These are phyloP conservation scores for Amanita molliuscula DNA, from an alignment of 768 basidiomycete species.

Conservation along the genomic window DNA sequence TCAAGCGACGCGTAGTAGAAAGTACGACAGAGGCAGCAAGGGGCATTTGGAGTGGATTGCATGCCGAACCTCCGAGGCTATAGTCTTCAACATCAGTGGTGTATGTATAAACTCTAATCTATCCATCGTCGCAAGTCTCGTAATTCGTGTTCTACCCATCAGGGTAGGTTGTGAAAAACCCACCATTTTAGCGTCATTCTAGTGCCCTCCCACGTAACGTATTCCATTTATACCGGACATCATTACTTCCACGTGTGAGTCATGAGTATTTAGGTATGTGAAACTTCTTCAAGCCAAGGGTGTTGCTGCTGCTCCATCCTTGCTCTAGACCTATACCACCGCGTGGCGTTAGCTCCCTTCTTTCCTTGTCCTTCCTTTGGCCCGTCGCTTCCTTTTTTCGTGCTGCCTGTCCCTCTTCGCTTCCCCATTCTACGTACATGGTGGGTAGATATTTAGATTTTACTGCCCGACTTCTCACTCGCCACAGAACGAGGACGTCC, in stretches of 20 bases:
- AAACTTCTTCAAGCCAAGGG: conserved; percentile 8
- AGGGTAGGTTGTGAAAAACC: not conserved
- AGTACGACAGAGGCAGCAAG: conserved; percentile 72
- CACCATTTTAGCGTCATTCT: not conserved
- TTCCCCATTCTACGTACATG: not conserved
- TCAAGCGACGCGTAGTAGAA: conserved; percentile 71
- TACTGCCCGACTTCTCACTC: not conserved
- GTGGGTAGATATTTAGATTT: not conserved
- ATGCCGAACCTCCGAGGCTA: conserved; percentile 56
- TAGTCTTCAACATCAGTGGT: conserved; percentile 13
- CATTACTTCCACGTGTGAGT: conserved; percentile 32
- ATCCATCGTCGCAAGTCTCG: not conserved
- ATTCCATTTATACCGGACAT: conserved; percentile 23
- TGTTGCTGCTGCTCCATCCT: conserved; percentile 5
- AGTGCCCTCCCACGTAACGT: conserved; percentile 17
- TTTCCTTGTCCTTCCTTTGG: conserved; percentile 10
- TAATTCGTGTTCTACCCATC: not conserved
- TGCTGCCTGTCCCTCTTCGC: conserved; percentile 3
- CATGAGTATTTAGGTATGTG: conserved; percentile 29
- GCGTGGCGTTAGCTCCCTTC: conserved; percentile 9
- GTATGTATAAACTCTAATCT: conserved; percentile 5
- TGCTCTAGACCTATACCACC: conserved; percentile 9
- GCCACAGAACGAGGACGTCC: conserved; percentile 19
- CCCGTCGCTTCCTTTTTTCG: conserved; percentile 9
- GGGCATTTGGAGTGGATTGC: conserved; percentile 87